Percentiles rank a stretch among this genome's conserved stretches.
These are phyloP conservation scores for Sarcomyxa edulis DNA, from an alignment of 768 basidiomycete genomes.

Conservation along the genomic window DNA sequence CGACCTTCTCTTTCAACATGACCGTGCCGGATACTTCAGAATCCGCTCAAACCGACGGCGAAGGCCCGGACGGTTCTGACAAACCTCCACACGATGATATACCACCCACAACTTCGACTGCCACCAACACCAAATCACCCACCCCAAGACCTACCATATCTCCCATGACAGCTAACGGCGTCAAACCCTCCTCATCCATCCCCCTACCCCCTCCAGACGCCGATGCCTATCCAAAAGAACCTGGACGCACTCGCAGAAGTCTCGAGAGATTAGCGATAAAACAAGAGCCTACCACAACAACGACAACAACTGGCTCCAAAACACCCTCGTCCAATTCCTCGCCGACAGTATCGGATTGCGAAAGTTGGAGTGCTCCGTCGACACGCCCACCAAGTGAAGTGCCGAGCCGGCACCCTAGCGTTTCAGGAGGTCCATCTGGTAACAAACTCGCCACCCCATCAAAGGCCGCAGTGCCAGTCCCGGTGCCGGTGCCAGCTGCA, in stretches of 20 bases:
- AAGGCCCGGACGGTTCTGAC: constrained; percentile 54
- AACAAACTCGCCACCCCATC: constrained; percentile 21
- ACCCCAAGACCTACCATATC: constrained; percentile 15
- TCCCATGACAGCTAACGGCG: constrained; percentile 12
- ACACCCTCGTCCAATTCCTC: constrained; percentile 27
- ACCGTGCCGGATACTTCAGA: constrained; percentile 42
- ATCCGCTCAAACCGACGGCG: constrained; percentile 47
- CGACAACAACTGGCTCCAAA: constrained; percentile 33
- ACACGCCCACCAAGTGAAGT: constrained; percentile 53
- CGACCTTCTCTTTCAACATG: constrained; percentile 27
- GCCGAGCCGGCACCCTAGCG: constrained; percentile 41
- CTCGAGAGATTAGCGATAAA: constrained; percentile 33
- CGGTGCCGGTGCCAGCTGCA: neutral
- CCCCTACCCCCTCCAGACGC: constrained; percentile 51
- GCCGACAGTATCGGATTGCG: constrained; percentile 53
- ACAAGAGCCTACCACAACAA: constrained; percentile 12
- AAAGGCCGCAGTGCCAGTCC: too few relatives aligned
- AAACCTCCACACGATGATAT: constrained; percentile 44
- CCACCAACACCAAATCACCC: constrained; percentile 9
- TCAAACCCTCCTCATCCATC: constrained; percentile 18
- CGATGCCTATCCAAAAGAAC: constrained; percentile 41
- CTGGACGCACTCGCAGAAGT: constrained; percentile 39
- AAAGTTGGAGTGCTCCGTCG: constrained; percentile 46
- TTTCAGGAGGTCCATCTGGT: constrained; percentile 37
- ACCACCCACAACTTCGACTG: constrained; percentile 11